A percentile compares a stretch with the other conserved stretches of the same genome.
Conservation (phyloP, 441 rosid species). For the Manihot esculenta region DNA sequence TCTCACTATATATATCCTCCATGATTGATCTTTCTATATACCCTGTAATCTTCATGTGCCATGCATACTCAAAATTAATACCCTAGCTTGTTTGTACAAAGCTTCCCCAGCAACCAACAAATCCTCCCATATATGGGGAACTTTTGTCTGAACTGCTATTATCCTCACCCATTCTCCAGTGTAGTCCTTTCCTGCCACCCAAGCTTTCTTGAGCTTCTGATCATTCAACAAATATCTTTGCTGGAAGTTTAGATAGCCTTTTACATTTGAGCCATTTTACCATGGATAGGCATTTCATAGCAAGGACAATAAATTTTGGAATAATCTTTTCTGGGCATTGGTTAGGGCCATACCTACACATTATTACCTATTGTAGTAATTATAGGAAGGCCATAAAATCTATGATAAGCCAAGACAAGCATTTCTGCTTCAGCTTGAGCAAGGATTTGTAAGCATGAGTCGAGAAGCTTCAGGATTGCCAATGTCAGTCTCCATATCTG, state of each 20-base stretch:
- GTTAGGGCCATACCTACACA: constrained; percentile 53
- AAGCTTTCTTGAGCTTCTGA: constrained; percentile 65
- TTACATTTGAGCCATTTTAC: constrained; percentile 81
- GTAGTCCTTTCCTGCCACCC: constrained; percentile 79
- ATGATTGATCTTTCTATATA: constrained; percentile 55
- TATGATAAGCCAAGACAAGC: constrained; percentile 56
- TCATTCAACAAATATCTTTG: constrained; percentile 90
- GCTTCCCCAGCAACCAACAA: constrained; percentile 77
- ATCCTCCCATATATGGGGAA: constrained; percentile 82
- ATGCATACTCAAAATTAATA: constrained; percentile 60
- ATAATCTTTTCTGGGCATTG: constrained; percentile 54
- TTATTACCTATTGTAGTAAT: constrained; percentile 57
- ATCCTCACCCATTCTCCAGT: constrained; percentile 62
- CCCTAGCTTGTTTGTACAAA: constrained; percentile 80
- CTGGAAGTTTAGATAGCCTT: constrained; percentile 81
- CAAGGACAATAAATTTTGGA: constrained; percentile 50
- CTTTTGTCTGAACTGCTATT: constrained; percentile 57
- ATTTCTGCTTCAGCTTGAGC: constrained; percentile 57
- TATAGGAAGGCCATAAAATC: constrained; percentile 53
- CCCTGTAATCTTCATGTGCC: constrained; percentile 79
- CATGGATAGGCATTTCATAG: constrained; percentile 69
- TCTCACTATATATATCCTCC: constrained; percentile 59
- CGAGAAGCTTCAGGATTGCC: constrained; percentile 55
- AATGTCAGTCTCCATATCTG: constrained; percentile 51
- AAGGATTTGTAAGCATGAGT: constrained; percentile 54